These are phyloP conservation scores for Phaeosphaeria sp. DNA, from an alignment of 2,329 filamentous ascomycete species.

Conservation along the genomic window DNA sequence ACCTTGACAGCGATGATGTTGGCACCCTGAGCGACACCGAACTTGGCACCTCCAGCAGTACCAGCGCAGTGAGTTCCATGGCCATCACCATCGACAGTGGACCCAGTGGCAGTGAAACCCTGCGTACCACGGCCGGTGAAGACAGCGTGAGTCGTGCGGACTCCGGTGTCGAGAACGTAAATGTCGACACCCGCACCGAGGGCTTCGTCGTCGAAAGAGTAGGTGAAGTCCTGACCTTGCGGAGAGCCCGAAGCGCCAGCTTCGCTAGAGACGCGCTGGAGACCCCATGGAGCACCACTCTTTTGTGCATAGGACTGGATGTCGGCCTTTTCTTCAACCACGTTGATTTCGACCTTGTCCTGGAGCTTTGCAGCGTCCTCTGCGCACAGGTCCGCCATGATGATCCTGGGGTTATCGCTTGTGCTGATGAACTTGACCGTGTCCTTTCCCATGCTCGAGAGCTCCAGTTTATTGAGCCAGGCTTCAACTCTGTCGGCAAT, in stretches of 20 bases:
- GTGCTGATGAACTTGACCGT: constrained; percentile 44
- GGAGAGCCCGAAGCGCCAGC: constrained; percentile 41
- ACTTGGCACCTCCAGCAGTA: constrained; percentile 52
- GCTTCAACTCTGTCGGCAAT: constrained; percentile 8
- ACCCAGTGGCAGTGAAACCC: constrained; percentile 49
- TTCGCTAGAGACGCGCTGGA: constrained; percentile 53
- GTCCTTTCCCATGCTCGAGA: constrained; percentile 36
- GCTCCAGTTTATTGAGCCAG: constrained; percentile 27
- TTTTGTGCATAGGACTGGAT: constrained; percentile 42
- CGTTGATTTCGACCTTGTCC: constrained; percentile 46
- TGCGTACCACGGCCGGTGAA: constrained; percentile 53
- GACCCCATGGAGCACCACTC: constrained; percentile 53
- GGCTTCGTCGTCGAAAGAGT: constrained; percentile 45
- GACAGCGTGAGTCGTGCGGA: constrained; percentile 53
- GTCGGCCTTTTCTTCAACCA: constrained; percentile 51
- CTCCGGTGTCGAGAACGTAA: constrained; percentile 58
- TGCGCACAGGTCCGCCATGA: constrained; percentile 49
- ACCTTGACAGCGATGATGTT: constrained; percentile 61
- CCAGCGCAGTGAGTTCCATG: constrained; percentile 58
- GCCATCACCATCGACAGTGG: constrained; percentile 50
- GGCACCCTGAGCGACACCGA: constrained; percentile 57
- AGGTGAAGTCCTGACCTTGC: constrained; percentile 48
- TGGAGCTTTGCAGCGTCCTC: constrained; percentile 48
- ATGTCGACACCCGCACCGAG: constrained; percentile 55
- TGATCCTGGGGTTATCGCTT: constrained; percentile 48